Base-by-base conservation (phyloP, 345 rosid genomes). In the Eucalyptus marginata region DNA sequence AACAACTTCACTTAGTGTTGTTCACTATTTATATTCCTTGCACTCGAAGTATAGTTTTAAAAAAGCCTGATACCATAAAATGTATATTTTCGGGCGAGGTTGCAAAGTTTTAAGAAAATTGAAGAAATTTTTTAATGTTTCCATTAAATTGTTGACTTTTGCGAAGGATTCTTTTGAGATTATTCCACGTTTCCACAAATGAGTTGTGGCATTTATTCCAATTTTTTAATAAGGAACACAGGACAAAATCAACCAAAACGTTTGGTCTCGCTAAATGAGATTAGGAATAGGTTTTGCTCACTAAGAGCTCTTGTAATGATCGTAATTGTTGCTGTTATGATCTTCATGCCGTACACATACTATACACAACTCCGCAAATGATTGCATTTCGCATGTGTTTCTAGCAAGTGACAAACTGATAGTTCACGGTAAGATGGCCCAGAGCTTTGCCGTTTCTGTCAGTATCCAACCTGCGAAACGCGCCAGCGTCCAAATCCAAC, bases 391-490 rank as follows among this genome's bases (percentile, higher is more conserved):
- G 15, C 66, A 27, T 27, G 31, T 0, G 68, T 31, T 27, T 62
- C n/a, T 62, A 13, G 40, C 96, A 93, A 88, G 87, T 87, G 84
- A 94, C 93, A 88, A 92, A 93, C 88, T 92, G 84, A 90, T 92
- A 92, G 90, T 91, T 88, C 62, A 93, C 95, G 15, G 31, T 92
- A 13, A 94, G 93, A 86, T 93, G 90, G 5, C 95, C 95, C 86
- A 87, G 90, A 15, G 90, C 91, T 49, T 80, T 0, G 29, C 94
- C 95, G 10, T 46, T 56, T 16, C 94, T 90, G 36, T 93, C 46
- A 1, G 90, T 92, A 83, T 94, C 95, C 46, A 93, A 87, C 86
- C 90, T 92, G 15, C 7, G 40, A 88, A 94, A 95, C 49, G 92
- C 90, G 4, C 33, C 90, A 0, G 31, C 90, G 31, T 93, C 97